Percentiles rank a stretch among this genome's conserved stretches.
These are phyloP conservation scores for Alternaria triticina DNA, from an alignment of 2,329 filamentous ascomycete species.

Conservation along the genomic window DNA sequence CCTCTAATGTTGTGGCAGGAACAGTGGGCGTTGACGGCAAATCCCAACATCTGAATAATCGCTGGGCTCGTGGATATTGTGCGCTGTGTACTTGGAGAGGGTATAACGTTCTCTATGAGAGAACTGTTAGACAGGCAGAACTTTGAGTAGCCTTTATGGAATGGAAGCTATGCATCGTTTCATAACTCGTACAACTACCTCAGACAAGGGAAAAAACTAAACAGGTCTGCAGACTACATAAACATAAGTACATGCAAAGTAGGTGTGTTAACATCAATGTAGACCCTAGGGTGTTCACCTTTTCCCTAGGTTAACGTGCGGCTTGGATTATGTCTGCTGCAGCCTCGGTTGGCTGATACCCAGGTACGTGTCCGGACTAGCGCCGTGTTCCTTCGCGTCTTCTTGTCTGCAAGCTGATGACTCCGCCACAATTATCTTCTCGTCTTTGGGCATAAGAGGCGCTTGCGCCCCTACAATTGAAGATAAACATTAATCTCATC, in stretches of 20 bases:
- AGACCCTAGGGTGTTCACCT: fast-evolving
- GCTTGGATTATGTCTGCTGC: too few species aligned
- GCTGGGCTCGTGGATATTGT: not conserved
- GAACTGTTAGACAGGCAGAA: not conserved
- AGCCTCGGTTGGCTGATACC: not conserved
- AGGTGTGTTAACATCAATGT: fast-evolving
- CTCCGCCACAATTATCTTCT: not conserved
- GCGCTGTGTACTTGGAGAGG: not conserved
- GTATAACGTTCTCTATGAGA: not conserved
- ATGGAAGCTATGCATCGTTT: not conserved
- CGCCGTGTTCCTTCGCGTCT: not conserved
- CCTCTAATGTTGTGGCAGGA: not conserved
- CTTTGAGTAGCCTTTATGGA: not conserved
- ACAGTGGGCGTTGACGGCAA: not conserved
- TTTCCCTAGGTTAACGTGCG: not conserved
- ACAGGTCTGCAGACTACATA: not conserved
- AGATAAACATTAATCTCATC: not conserved
- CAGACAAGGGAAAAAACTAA: not conserved
- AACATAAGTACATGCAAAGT: fast-evolving
- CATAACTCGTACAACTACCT: not conserved
- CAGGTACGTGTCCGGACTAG: not conserved
- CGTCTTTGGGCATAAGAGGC: not conserved
- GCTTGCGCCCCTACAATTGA: not conserved
- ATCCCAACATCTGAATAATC: not conserved
- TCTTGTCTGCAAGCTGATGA: not conserved